Conservation (phyloP, 768 basidiomycete genomes). For the Leccinum disarticulatum region DNA sequence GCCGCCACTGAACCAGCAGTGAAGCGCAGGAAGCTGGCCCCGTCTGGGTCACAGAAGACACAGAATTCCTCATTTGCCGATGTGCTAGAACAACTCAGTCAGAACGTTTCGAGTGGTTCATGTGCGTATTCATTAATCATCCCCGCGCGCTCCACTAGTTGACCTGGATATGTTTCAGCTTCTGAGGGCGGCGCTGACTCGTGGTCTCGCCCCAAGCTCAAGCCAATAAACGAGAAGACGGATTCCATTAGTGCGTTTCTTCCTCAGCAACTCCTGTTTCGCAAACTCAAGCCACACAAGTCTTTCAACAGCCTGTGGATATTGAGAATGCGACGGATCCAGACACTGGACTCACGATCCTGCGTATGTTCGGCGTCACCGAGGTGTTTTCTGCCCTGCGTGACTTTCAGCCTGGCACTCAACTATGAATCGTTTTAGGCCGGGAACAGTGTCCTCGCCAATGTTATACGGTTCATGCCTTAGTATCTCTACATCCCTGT, state of each 20-base stretch:
- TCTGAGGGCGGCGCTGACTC: slow-evolving; percentile 76
- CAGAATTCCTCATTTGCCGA: slow-evolving; percentile 54
- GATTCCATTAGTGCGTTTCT: slow-evolving; percentile 64
- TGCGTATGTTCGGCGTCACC: slow-evolving; percentile 90
- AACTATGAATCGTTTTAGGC: slow-evolving; percentile 40
- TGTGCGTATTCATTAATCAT: slow-evolving; percentile 35
- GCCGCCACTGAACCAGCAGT: slow-evolving; percentile 38
- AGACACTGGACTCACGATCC: slow-evolving; percentile 40
- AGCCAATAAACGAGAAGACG: slow-evolving; percentile 52
- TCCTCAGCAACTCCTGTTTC: background rate
- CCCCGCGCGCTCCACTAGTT: background rate
- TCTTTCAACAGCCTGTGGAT: slow-evolving; percentile 92
- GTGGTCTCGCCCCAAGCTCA: slow-evolving; percentile 68
- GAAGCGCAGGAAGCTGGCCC: slow-evolving; percentile 55
- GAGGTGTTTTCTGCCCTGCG: slow-evolving; percentile 47
- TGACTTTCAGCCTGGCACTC: background rate
- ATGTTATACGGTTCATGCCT: slow-evolving; percentile 80
- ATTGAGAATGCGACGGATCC: slow-evolving; percentile 65
- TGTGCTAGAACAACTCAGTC: slow-evolving; percentile 60
- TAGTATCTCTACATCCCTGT: slow-evolving; percentile 86
- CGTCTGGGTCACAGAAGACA: slow-evolving; percentile 31
- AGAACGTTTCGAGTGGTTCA: slow-evolving; percentile 41
- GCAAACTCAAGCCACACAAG: slow-evolving; percentile 37
- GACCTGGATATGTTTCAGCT: slow-evolving; percentile 35
- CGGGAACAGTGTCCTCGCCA: slow-evolving; percentile 87